Percentiles rank a stretch among this genome's conserved stretches.
These are phyloP conservation scores for Suillus lakei DNA, from an alignment of 768 basidiomycete species.

Conservation along the genomic window DNA sequence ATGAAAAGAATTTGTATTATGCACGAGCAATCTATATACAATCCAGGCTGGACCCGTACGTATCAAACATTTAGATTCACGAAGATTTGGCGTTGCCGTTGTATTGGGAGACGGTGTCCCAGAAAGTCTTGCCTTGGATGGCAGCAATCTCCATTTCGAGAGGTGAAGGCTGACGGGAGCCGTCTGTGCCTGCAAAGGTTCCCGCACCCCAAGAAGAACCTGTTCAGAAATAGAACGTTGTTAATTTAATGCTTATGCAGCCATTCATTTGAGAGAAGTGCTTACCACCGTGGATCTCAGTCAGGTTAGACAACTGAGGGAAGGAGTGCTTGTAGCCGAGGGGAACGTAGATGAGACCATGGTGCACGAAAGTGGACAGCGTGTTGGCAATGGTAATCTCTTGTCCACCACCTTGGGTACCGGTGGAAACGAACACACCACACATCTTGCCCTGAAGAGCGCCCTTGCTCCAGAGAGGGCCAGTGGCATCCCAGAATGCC, in stretches of 20 bases:
- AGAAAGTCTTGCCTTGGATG: constrained; percentile 63
- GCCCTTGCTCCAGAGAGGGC: constrained; percentile 48
- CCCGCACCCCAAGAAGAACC: constrained; percentile 87
- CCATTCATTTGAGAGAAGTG: not conserved
- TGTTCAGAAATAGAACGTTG: constrained; percentile 23
- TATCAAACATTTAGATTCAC: not conserved
- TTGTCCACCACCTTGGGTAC: constrained; percentile 54
- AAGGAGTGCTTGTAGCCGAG: constrained; percentile 53
- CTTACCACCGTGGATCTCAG: constrained; percentile 53
- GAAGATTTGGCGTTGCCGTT: constrained; percentile 24
- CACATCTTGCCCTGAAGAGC: constrained; percentile 52
- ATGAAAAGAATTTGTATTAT: not conserved
- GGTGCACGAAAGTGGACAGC: constrained; percentile 56
- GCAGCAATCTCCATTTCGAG: constrained; percentile 62
- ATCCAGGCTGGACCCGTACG: not conserved
- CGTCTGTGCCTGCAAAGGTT: constrained; percentile 58
- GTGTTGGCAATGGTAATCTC: constrained; percentile 42
- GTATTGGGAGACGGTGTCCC: constrained; percentile 48
- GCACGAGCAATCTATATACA: not conserved
- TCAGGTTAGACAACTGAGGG: constrained; percentile 42
- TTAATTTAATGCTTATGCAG: not conserved
- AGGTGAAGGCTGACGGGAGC: constrained; percentile 60
- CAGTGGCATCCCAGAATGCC: constrained; percentile 56
- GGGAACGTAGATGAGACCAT: constrained; percentile 58
- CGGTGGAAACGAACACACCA: constrained; percentile 50